Conservation (phyloP, 805 yeast species). For the Wickerhamiella slavikovae region DNA sequence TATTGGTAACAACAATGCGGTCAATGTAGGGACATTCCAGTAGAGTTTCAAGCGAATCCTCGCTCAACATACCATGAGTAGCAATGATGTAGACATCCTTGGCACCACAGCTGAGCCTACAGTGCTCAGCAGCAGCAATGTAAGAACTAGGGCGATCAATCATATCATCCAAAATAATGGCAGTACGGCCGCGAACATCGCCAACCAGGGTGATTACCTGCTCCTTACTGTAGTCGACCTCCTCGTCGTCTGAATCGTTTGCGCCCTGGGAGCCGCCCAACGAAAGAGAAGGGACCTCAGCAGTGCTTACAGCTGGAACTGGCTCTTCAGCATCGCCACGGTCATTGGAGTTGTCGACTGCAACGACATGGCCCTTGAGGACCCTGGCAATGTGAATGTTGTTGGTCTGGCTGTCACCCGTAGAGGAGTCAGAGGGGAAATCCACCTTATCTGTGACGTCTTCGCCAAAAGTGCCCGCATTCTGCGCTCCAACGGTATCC, state of each 20-base stretch:
- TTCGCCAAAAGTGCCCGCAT: constrained; percentile 6
- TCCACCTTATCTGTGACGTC: too few relatives aligned
- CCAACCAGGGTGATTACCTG: constrained; percentile 92
- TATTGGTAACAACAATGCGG: constrained; percentile 84
- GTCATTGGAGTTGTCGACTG: constrained; percentile 36
- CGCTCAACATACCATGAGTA: constrained; percentile 88
- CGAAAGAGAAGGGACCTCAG: constrained; percentile 25
- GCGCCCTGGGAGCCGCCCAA: constrained; percentile 70
- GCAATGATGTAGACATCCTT: constrained; percentile 75
- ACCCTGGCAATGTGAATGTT: constrained; percentile 83
- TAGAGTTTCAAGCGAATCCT: constrained; percentile 62
- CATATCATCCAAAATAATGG: constrained; percentile 91
- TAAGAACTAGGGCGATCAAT: constrained; percentile 87
- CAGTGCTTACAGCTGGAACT: constrained; percentile 8
- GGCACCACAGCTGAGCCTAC: constrained; percentile 92
- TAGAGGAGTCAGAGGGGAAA: constrained; percentile 1
- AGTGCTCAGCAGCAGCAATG: constrained; percentile 95
- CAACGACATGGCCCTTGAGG: constrained; percentile 92
- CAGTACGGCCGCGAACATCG: constrained; percentile 78
- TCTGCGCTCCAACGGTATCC: constrained; percentile 6
- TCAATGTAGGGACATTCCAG: constrained; percentile 67
- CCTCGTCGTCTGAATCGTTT: constrained; percentile 54
- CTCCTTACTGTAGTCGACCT: constrained; percentile 53
- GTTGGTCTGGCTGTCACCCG: constrained; percentile 5
- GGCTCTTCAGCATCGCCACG: constrained; percentile 12